A percentile compares a stretch with the other conserved stretches of the same genome.
These are phyloP conservation scores for Geotrichum carabidarum DNA, from an alignment of 1,139 yeast species.

Conservation along the genomic window DNA sequence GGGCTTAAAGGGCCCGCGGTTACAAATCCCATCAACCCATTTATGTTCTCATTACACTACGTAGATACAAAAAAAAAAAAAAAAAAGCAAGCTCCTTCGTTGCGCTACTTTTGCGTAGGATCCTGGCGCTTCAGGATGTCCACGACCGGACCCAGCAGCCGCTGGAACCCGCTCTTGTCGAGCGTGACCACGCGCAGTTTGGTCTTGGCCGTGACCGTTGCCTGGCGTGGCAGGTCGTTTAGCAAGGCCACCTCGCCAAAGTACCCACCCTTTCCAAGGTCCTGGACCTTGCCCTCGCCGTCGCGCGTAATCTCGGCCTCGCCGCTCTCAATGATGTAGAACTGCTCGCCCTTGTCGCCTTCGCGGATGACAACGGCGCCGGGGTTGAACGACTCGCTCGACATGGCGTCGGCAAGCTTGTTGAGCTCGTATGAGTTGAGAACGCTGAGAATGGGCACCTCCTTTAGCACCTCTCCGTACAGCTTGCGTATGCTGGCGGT, in stretches of 20 bases:
- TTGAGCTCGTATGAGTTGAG: slow-evolving; percentile 78
- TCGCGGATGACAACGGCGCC: slow-evolving; percentile 76
- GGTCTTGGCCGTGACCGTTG: slow-evolving; percentile 77
- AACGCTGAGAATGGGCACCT: slow-evolving; percentile 68
- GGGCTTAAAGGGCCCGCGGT: too few species aligned
- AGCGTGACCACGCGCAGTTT: slow-evolving; percentile 82
- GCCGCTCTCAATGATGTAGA: slow-evolving; percentile 85
- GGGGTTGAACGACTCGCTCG: slow-evolving; percentile 64
- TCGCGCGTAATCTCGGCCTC: slow-evolving; percentile 65
- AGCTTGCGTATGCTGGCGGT: slow-evolving; percentile 84
- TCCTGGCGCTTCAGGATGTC: slow-evolving; percentile 75
- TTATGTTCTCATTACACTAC: too few species aligned
- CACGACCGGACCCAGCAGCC: slow-evolving; percentile 90
- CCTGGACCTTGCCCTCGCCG: slow-evolving; percentile 53
- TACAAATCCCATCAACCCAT: too few species aligned
- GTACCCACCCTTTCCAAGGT: slow-evolving; percentile 76
- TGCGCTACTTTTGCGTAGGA: slow-evolving; percentile 46
- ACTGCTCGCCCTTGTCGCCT: slow-evolving; percentile 89
- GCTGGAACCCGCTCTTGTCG: slow-evolving; percentile 87
- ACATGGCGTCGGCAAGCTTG: slow-evolving; percentile 90
- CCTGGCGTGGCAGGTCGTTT: slow-evolving; percentile 90
- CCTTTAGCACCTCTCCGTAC: slow-evolving; percentile 85
- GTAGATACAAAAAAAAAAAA: not conserved
- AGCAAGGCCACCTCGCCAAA: slow-evolving; percentile 94
- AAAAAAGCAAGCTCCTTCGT: not conserved